Percentiles rank a stretch among this genome's conserved stretches.
These are phyloP conservation scores for Hibiscus mutabilis DNA, from an alignment of 345 rosid species.

Conservation along the genomic window DNA sequence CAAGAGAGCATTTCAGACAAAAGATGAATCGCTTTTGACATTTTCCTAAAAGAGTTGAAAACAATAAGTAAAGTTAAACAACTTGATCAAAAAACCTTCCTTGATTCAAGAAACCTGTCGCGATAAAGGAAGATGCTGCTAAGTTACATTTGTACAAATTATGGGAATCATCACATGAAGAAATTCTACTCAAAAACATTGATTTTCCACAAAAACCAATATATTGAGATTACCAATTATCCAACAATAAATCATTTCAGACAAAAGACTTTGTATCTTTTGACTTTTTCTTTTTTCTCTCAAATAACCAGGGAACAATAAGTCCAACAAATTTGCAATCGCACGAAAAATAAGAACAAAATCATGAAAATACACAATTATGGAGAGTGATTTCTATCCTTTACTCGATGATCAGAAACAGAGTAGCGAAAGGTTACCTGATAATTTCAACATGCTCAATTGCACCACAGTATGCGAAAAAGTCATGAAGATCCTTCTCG, in stretches of 20 bases:
- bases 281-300: constrained; percentile 1
- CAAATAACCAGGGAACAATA: neutral
- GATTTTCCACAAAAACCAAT: neutral
- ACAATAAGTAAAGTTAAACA: neutral
- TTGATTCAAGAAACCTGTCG: constrained; percentile 9
- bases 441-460: constrained; percentile 61
- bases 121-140: neutral
- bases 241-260: constrained; percentile 1
- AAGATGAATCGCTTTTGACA: neutral
- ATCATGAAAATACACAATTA: constrained; percentile 4
- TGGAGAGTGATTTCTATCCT: neutral
- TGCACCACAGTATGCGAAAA: constrained; percentile 60
- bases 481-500: constrained; percentile 45
- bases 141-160: neutral
- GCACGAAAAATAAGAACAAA: neutral
- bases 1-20: neutral
- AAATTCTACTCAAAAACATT: neutral
- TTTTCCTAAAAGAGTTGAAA: neutral
- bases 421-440: constrained; percentile 35
- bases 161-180: neutral
- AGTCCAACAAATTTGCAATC: neutral
- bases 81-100: neutral
- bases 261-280: neutral
- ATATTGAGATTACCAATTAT: neutral
- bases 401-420: neutral